Base-by-base conservation (phyloP, 2,329 filamentous ascomycete species). In the Paraphaeosphaeria sporulosa region DNA sequence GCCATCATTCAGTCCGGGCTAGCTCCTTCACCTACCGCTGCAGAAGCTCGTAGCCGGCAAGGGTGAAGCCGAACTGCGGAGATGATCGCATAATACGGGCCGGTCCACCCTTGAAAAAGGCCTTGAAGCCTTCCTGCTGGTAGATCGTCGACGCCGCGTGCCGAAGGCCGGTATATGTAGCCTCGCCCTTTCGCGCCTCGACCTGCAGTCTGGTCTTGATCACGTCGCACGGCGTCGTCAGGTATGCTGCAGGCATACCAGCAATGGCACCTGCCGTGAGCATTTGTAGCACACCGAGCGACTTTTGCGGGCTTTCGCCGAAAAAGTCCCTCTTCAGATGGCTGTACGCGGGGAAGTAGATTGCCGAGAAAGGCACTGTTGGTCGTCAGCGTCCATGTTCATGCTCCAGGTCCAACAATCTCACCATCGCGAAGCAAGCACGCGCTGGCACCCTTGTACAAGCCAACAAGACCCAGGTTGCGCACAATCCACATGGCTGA, bases 161-260 rank as follows among this genome's bases (percentile, higher is more conserved):
- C 58, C 93, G 88, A 50, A 99, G 86, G 49, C 91, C 92, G 44
- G 87, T 95, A 84, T 99, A 99, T 51, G 86, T 85, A 3, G 89
- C 90, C 72, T 99, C 94, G 64, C 95, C 95, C 84, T 98, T 98
- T 66, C 95, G 91, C 23, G 94, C 94, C 80, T 99, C 95, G 60
- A 99, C 95, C 79, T 99, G 95, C 61, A 99, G 86, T 77, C 95
- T 91, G 3, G 95, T 99, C 86, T 99, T 99, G 89, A 99, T 98
- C 63, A 99, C 95, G 75, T 99, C 95, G 83, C 92, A 97, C 0
- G 95, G 95, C 1, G 95, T 99, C 25, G 95, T 99, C 64, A 99
- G 85, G 82, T 99, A 99, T 13, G 82, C 82, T 17, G 82, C 81
- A 13, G 82, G 82, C 82, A 84, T 84, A 73, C 82, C 82, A 13